Percentiles rank a stretch among this genome's conserved stretches.
phyloP scores from a whole-genome alignment of 2,329 filamentous ascomycete genomes.

The Arthrobotrys sphaeroides region DNA sequence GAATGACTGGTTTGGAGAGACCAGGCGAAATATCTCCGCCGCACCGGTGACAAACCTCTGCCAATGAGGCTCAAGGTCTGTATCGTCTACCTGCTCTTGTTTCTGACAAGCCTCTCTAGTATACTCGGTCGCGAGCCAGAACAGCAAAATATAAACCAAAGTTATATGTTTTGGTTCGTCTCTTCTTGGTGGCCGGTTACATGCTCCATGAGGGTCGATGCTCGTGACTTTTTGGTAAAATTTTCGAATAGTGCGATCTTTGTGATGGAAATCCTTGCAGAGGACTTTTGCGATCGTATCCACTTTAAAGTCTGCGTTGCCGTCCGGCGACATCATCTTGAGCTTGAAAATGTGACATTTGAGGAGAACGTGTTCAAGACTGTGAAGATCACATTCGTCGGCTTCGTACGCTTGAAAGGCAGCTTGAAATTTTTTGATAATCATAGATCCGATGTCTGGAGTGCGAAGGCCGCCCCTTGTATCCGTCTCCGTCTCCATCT shows the following conservation, averaged over 20 bases:
- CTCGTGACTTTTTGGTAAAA: neutral
- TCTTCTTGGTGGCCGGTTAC: neutral
- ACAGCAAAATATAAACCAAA: conserved; percentile 4
- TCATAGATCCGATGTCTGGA: neutral
- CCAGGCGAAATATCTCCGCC: neutral
- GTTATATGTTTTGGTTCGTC: neutral
- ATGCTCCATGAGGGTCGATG: neutral
- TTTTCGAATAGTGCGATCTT: neutral
- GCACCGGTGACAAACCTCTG: neutral
- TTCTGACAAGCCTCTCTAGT: neutral
- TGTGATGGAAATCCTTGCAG: neutral
- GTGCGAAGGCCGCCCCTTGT: too few species aligned
- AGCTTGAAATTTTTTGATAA: neutral
- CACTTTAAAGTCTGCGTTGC: too few species aligned
- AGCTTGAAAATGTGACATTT: conserved; percentile 1
- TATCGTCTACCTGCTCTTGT: neutral
- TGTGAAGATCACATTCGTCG: neutral
- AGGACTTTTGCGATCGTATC: conserved; percentile 3
- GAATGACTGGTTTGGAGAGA: neutral
- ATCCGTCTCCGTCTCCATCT: too few species aligned
- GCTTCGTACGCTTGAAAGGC: neutral
- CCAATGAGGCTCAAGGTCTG: neutral
- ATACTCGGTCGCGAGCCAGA: conserved; percentile 29
- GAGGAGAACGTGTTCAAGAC: neutral
- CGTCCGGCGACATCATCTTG: neutral